Evolutionary conservation across 768 basidiomycete genomes (phyloP).

Genomic region (Boletus rufocinnamomeus): DNA sequence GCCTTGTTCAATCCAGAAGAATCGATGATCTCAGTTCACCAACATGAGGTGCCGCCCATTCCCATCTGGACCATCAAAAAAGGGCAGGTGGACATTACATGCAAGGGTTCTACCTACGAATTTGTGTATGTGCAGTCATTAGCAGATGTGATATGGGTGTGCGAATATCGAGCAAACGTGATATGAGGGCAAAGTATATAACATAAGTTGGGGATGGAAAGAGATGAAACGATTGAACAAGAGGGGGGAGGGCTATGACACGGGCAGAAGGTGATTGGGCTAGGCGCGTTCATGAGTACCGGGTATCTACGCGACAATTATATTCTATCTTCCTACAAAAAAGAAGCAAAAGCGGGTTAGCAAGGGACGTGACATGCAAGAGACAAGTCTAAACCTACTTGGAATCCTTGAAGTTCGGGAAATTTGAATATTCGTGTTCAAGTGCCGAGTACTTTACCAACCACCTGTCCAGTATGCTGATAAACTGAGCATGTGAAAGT

Average conservation of each 20-base stretch:
- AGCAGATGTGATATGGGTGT: no score
- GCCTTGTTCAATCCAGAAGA: neutral
- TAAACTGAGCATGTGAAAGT: constrained; percentile 1
- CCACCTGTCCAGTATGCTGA: constrained; percentile 6
- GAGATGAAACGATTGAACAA: no score
- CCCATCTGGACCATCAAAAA: no score
- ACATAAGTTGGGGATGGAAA: no score
- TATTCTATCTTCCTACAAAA: neutral
- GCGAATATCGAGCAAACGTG: no score
- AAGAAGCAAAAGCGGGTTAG: neutral
- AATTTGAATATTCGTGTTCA: neutral
- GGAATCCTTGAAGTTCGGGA: neutral
- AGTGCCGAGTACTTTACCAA: neutral
- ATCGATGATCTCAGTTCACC: neutral
- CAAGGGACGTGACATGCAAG: neutral
- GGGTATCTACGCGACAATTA: neutral
- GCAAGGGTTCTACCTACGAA: no score
- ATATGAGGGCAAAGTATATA: no score
- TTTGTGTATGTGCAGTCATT: no score
- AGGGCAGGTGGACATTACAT: no score
- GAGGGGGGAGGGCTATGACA: no score
- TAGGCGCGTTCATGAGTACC: neutral
- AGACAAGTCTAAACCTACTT: neutral
- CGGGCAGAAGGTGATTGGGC: no score
- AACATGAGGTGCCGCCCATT: no score